Percentiles rank a stretch among this genome's conserved stretches.
phyloP scores from a whole-genome alignment of 2,329 filamentous ascomycete species.

The Geosmithia flava region DNA sequence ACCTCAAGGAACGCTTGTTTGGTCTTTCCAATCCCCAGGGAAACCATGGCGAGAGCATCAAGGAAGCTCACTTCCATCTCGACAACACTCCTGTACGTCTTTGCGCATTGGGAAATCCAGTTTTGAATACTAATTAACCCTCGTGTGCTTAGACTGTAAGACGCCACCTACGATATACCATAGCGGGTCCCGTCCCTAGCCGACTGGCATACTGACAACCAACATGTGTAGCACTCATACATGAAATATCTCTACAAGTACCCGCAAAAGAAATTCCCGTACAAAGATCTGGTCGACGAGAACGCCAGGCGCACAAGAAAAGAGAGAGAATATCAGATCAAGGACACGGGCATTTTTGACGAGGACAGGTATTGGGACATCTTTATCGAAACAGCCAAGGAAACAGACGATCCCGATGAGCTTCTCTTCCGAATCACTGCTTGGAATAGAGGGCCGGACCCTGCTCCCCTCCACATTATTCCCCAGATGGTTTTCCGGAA shows the following conservation, averaged over 20 bases:
- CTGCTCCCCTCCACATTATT: constrained; percentile 83
- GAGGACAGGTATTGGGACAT: constrained; percentile 95
- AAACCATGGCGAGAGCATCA: constrained; percentile 94
- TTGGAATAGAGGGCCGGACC: constrained; percentile 87
- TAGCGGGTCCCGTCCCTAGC: neutral
- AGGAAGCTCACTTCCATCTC: constrained; percentile 91
- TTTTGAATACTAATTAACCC: neutral
- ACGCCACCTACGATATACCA: neutral
- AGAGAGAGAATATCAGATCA: constrained; percentile 82
- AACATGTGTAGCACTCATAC: constrained; percentile 64
- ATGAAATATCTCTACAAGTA: constrained; percentile 99
- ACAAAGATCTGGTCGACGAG: constrained; percentile 74
- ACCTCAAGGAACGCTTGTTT: constrained; percentile 89
- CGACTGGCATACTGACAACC: constrained; percentile 28
- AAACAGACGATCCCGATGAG: constrained; percentile 82
- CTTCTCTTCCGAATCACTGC: constrained; percentile 88
- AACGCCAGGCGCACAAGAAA: constrained; percentile 65
- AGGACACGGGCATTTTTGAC: constrained; percentile 80
- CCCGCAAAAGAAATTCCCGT: constrained; percentile 82
- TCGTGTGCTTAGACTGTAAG: neutral
- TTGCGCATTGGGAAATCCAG: constrained; percentile 8
- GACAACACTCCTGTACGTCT: constrained; percentile 70
- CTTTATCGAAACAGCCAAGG: constrained; percentile 91
- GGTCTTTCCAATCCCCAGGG: constrained; percentile 93
- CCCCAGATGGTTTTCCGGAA: constrained; percentile 97